These are phyloP conservation scores for Dactylellina sp. DNA, from an alignment of 2,329 filamentous ascomycete genomes.

Conservation along the genomic window DNA sequence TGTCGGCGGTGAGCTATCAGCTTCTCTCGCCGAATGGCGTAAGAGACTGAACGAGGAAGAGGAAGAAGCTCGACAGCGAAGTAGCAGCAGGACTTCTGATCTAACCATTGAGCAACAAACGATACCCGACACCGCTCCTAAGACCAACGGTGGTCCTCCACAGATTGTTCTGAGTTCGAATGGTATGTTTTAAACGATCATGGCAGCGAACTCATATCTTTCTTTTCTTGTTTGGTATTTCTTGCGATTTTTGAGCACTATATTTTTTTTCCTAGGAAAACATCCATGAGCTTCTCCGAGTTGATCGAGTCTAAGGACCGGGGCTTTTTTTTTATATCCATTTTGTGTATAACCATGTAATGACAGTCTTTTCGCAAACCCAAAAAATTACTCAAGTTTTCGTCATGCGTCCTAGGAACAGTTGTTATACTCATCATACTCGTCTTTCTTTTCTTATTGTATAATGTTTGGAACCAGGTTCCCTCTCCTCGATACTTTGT, in stretches of 20 bases:
- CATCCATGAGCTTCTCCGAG: not conserved
- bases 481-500: not conserved
- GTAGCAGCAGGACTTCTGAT: conserved; percentile 54
- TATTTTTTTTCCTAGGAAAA: conserved; percentile 1
- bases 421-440: not conserved
- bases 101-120: conserved; percentile 36
- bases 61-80: conserved; percentile 58
- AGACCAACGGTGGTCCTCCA: conserved; percentile 32
- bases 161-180: conserved; percentile 43
- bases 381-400: conserved; percentile 4
- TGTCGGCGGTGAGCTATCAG: conserved; percentile 60
- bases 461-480: conserved; percentile 43
- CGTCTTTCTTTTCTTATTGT: conserved; percentile 32
- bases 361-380: conserved; percentile 28
- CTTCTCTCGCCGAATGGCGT: conserved; percentile 60
- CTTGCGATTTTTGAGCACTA: not conserved
- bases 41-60: conserved; percentile 60
- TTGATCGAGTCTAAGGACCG: conserved; percentile 1
- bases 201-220: conserved; percentile 12
- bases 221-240: conserved; percentile 33
- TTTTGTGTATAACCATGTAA: conserved; percentile 50
- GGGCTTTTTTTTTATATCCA: too few species aligned
- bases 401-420: conserved; percentile 15
- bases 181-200: conserved; percentile 54
- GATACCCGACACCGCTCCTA: conserved; percentile 41